Percentiles rank a stretch among this genome's conserved stretches.
Conservation (phyloP, 306 rosid species). For the Quercus glauca region DNA sequence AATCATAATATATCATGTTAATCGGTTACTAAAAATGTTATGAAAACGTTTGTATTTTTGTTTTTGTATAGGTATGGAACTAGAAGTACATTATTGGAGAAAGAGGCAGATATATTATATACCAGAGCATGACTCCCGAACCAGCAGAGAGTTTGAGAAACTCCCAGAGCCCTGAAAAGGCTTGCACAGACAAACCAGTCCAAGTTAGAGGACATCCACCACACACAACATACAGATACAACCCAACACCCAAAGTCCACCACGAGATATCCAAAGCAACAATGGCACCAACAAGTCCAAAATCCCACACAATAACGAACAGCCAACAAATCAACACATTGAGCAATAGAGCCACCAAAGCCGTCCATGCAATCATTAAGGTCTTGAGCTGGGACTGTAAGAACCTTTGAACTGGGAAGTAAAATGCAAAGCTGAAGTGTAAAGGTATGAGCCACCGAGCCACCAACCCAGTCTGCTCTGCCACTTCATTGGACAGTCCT, state of each 20-base stretch:
- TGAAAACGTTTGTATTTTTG: too few species aligned
- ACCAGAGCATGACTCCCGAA: slow-evolving; percentile 79
- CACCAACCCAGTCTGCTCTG: slow-evolving; percentile 49
- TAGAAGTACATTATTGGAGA: too few species aligned
- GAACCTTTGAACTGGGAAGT: slow-evolving; percentile 68
- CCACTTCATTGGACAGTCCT: slow-evolving; percentile 63
- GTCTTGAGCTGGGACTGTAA: slow-evolving; percentile 74
- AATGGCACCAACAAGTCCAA: slow-evolving; percentile 66
- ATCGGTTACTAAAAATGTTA: too few species aligned
- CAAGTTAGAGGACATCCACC: slow-evolving; percentile 79
- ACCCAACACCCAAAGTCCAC: slow-evolving; percentile 61
- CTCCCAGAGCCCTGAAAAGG: slow-evolving; percentile 71
- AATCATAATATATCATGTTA: too few species aligned
- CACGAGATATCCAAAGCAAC: slow-evolving; percentile 60
- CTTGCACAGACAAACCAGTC: slow-evolving; percentile 57
- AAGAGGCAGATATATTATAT: not conserved
- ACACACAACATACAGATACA: slow-evolving; percentile 30
- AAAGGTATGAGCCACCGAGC: slow-evolving; percentile 70
- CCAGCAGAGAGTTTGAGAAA: slow-evolving; percentile 62
- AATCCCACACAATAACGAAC: slow-evolving; percentile 41
- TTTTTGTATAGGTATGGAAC: too few species aligned
- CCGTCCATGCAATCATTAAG: slow-evolving; percentile 48
- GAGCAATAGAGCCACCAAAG: slow-evolving; percentile 36
- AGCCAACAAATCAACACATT: slow-evolving; percentile 47
- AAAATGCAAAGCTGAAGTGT: slow-evolving; percentile 79